A percentile compares a stretch with the other conserved stretches of the same genome.
These are phyloP conservation scores for Arachis stenosperma DNA, from an alignment of 306 rosid genomes.

Conservation along the genomic window DNA sequence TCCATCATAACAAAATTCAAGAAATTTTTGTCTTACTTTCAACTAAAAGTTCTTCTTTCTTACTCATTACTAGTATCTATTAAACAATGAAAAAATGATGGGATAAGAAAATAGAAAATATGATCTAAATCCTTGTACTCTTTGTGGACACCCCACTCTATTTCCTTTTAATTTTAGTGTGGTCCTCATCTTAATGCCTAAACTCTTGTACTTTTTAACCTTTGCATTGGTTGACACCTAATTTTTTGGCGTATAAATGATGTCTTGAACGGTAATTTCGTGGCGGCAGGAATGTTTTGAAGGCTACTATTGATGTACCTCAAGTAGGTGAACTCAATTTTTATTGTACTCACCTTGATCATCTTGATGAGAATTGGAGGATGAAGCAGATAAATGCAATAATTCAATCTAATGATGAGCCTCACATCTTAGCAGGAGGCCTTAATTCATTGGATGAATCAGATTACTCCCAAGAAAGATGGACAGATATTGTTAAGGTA, in stretches of 20 bases:
- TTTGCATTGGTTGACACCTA: too few species aligned
- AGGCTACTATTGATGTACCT: constrained; percentile 88
- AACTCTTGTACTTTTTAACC: too few species aligned
- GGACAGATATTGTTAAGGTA: constrained; percentile 97
- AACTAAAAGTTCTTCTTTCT: constrained; percentile 19
- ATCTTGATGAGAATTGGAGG: constrained; percentile 92
- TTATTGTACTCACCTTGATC: constrained; percentile 92
- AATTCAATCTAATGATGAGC: constrained; percentile 69
- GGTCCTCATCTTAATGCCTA: too few species aligned
- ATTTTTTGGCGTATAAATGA: too few species aligned
- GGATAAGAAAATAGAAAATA: too few species aligned
- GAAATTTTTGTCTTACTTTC: constrained; percentile 33
- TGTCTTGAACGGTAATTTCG: constrained; percentile 10
- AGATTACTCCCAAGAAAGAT: constrained; percentile 90
- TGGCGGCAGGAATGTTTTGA: constrained; percentile 79
- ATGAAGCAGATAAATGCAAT: constrained; percentile 95
- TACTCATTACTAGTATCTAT: constrained; percentile 23
- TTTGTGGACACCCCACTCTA: too few species aligned
- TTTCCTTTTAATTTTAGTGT: too few species aligned
- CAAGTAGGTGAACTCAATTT: constrained; percentile 83
- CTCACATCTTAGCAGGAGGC: constrained; percentile 88
- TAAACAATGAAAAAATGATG: background rate
- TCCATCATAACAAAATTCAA: constrained; percentile 1
- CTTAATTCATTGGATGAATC: constrained; percentile 88
- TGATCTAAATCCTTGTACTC: too few species aligned